Base-by-base conservation (phyloP, 2,329 filamentous ascomycete genomes). In the Geosmithia flava region DNA sequence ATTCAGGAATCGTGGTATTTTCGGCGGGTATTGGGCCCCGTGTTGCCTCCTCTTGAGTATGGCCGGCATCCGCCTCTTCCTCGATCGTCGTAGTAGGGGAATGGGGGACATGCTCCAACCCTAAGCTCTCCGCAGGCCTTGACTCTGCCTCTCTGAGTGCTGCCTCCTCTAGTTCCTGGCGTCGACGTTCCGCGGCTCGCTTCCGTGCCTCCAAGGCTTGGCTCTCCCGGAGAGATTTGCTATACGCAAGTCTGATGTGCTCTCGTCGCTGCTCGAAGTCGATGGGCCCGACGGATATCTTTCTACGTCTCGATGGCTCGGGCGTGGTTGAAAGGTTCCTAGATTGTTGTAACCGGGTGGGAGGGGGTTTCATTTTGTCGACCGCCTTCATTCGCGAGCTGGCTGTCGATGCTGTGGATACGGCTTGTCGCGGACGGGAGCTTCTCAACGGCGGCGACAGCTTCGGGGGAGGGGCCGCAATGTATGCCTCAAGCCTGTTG, bases 191-290 rank as follows among this genome's bases (percentile, higher is more conserved):
- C 20, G 72, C 74, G 33, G 75, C 75, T 47, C 68, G 67, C 59
- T 72, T 67, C 58, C 72, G 71, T 47, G 70, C 72, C 49, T 75
- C 73, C n/a, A 69, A 64, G 50, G 76, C 81, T 58, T 86, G 81
- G 56, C 70, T 84, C 58, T 87, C 84, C 53, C 83, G 78, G 45
- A 93, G 81, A n/a, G 85, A 87, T 60, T 85, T 87, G 55, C 81
- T 90, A 62, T 94, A 91, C 15, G 87, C 88, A 49, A 88, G 79
- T 55, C 90, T 84, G 56, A 95, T 94, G 51, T 82, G 81, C 59
- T 88, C 83, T 55, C 89, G 76, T 46, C 87, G 78, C 54, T 87
- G 85, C 51, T 85, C 87, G 60, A 94, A 93, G 63, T 95, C 87
- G 47, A 94, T 86, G 51, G 84, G 83, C 1, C 83, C 83, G 50